Base-by-base conservation (phyloP, 805 yeast genomes). In the Suhomyces tanzawaensis region DNA sequence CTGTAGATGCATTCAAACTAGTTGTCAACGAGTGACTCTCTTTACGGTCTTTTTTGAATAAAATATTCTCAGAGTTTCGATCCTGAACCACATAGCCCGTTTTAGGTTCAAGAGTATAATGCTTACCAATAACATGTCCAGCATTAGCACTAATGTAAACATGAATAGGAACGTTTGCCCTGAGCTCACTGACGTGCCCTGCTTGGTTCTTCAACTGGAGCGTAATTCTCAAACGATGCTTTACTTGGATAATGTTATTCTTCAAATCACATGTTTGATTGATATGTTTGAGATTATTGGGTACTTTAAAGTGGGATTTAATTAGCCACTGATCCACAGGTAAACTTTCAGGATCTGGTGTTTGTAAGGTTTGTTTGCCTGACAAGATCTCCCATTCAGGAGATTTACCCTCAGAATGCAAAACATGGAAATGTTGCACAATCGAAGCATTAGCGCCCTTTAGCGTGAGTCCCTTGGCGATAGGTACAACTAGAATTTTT, bases 141-240 rank as follows among this genome's bases (percentile, higher is more conserved):
- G 52, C 53, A 32, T 61, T 60, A 3, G 73, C 62, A 37, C 72
- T 66, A 13, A 74, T 51, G 41, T 69, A 73, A 3, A 76, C 50
- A 24, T 50, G 47, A 1, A 76, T 54, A 0, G 81, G 81, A 29
- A 76, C 53, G 44, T 74, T 75, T 8, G 81, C 77, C 34, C 77
- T 58, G 22, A 76, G 60, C 47, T 76, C 79, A 36, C 77, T 71
- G 2, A 61, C 55, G 49, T 74, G 79, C 12, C 80, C 80, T 42
- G 66, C 74, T 6, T 66, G 59, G 41, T 76, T 76, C 16, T 66
- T 57, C 25, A 76, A 53, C 36, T 70, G 71, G 11, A 76, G 63
- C n/a, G 55, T 50, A 4, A 76, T 48, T 4, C 72, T 58, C 27
- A 76, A 54, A 35, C 73, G 59, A 50, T 76, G 81, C 44, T 60